Conservation (phyloP, 495 filamentous ascomycete genomes). For the Trichoderma asperelloides region DNA sequence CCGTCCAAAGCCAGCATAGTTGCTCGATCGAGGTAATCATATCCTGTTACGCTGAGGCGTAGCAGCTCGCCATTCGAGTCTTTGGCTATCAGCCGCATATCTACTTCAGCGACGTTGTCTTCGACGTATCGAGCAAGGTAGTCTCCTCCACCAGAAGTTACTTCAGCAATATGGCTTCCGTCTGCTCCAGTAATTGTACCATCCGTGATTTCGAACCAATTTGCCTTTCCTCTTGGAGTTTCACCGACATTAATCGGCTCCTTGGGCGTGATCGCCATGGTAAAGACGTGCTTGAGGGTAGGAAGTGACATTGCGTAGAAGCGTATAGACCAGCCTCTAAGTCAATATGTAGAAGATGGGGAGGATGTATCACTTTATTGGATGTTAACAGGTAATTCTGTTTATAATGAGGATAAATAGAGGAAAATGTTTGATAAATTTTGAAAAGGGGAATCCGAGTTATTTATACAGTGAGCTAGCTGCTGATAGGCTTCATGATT, state of each 20-base stretch:
- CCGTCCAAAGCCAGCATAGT: slow-evolving; percentile 1
- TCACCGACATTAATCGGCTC: background rate
- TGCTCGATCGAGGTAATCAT: background rate
- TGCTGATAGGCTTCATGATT: no score
- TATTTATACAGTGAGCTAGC: no score
- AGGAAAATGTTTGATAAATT: no score
- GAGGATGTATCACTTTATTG: no score
- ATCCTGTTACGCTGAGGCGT: background rate
- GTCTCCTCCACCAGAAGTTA: background rate
- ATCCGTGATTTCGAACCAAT: background rate
- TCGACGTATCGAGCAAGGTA: background rate
- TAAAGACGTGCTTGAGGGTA: background rate
- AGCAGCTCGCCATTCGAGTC: background rate
- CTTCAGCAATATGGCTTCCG: background rate
- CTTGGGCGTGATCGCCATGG: background rate
- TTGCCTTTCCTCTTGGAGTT: background rate
- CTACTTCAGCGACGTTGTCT: background rate
- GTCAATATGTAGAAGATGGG: no score
- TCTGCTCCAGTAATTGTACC: background rate
- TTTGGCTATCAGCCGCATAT: background rate
- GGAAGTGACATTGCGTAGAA: background rate
- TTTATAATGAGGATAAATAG: no score
- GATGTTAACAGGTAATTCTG: no score
- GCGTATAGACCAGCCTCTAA: no score
- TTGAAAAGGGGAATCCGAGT: no score